Percentiles rank a stretch among this genome's conserved stretches.
Evolutionary conservation across 257 asterid genomes (phyloP).

Genomic region (Solanum chiquidenum): DNA sequence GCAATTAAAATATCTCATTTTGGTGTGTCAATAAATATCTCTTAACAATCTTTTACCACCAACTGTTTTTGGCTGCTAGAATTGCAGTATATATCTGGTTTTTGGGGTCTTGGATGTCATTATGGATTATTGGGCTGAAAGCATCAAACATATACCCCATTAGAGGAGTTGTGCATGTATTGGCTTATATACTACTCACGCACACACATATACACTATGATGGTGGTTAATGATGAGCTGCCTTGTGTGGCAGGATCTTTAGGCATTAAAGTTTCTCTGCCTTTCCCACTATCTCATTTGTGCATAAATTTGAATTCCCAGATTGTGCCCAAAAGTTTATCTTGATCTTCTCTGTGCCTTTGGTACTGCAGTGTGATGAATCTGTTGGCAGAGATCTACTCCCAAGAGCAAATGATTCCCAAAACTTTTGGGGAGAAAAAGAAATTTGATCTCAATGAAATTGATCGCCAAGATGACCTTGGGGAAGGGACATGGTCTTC

Average conservation of each 20-base stretch:
- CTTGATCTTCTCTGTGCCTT: not conserved
- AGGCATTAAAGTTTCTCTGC: not conserved
- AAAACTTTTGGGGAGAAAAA: conserved; percentile 50
- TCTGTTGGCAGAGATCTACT: conserved; percentile 92
- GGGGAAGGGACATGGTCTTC: conserved; percentile 61
- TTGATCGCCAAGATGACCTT: conserved; percentile 35
- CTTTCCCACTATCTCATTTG: not conserved
- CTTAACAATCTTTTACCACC: not conserved
- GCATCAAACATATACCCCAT: not conserved
- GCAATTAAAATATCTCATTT: not conserved
- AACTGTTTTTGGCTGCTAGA: not conserved
- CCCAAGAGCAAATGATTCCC: conserved; percentile 92
- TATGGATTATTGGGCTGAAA: not conserved
- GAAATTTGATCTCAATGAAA: conserved; percentile 81
- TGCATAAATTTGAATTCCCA: not conserved
- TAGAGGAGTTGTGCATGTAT: not conserved
- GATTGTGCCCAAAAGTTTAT: not conserved
- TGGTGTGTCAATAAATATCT: not conserved
- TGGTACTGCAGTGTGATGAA: conserved; percentile 89
- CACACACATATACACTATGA: not conserved
- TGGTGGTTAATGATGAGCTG: not conserved
- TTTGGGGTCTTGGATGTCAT: not conserved
- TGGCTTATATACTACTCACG: not conserved
- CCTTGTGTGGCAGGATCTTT: not conserved
- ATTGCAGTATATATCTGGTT: not conserved